Evolutionary conservation across 2,329 filamentous ascomycete species (phyloP).

Genomic region (Bisporella sp.): DNA sequence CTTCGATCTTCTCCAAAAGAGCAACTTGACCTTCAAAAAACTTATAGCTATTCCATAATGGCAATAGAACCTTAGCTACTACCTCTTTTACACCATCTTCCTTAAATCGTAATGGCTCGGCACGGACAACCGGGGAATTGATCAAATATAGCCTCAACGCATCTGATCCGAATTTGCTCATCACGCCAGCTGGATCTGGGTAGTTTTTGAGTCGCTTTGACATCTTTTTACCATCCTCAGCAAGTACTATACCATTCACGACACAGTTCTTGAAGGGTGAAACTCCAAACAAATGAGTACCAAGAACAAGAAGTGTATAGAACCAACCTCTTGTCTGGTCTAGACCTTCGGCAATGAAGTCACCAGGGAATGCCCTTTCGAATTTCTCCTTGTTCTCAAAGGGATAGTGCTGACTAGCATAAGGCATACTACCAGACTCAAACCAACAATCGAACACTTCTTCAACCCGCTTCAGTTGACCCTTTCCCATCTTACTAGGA

Average conservation of each 20-base stretch:
- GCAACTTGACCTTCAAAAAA: conserved; percentile 89
- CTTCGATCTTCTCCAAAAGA: conserved; percentile 78
- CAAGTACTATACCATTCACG: conserved; percentile 91
- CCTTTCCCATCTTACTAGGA: conserved; percentile 81
- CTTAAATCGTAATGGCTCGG: conserved; percentile 85
- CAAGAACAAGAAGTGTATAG: conserved; percentile 84
- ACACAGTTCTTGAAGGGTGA: conserved; percentile 92
- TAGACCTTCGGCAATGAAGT: conserved; percentile 89
- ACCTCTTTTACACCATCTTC: conserved; percentile 91
- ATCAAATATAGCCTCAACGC: conserved; percentile 92
- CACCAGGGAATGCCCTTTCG: conserved; percentile 74
- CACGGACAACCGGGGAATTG: conserved; percentile 90
- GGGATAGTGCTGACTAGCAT: conserved; percentile 83
- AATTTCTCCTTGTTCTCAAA: conserved; percentile 84
- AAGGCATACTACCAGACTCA: conserved; percentile 93
- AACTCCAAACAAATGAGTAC: conserved; percentile 77
- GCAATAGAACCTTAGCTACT: conserved; percentile 82
- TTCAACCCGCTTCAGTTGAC: conserved; percentile 69
- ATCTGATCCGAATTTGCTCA: conserved; percentile 85
- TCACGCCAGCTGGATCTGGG: conserved; percentile 76
- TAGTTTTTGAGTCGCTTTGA: conserved; percentile 96
- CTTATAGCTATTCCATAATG: conserved; percentile 94
- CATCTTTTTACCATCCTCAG: conserved; percentile 98
- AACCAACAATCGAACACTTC: conserved; percentile 98
- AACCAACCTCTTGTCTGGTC: conserved; percentile 97